Evolutionary conservation across 2,329 filamentous ascomycete species (phyloP), one percentile per base, ranked within the genome.

Genomic region (Macrophomina pseudophaseolina): DNA sequence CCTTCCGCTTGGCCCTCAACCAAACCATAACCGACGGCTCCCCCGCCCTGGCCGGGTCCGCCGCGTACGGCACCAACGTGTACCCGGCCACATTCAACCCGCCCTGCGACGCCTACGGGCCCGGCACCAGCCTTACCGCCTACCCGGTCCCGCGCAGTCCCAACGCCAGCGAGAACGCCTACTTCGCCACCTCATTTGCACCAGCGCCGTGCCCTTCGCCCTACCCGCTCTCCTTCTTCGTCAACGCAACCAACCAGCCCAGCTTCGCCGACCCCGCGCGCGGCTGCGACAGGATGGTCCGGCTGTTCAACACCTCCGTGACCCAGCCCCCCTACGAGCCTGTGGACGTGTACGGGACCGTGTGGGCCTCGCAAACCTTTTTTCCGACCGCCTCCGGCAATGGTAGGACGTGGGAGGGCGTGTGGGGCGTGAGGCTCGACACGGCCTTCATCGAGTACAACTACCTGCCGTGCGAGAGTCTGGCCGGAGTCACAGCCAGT

Each of bases 171-270:
- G 23, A 49, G 53, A 30, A 32, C 5, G 56, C 35, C 18, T 66
- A n/a, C 9, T 59, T 66, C 66, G 30, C 60, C 18, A 35, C 66
- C 51, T 7, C 23, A 4, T n/a, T 23, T 78, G 74, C 68, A 68
- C 77, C 64, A 23, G 71, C 72, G 44, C 23, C 65, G 78, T 23
- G 4, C 35, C 7, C 69, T 30, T 38, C 11, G 40, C 49, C 76
- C 0, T 83, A 80, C 66, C 77, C 81, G 0, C 68, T 85, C 4
- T 70, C 71, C 0, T 82, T 85, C 66, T 82, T 82, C 73, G 72
- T 73, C 28, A 86, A 86, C 71, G 75, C 85, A 52, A 86, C 85
- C 3, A 87, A 87, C 71, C 85, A 87, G 72, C 84, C 84, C 1
- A 77, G 76, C 4, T 84, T 84, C 67, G 78, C 76, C 9, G 75